phyloP scores from a whole-genome alignment of 2,329 filamentous ascomycete species.

The Neocatenulostroma microsporum region DNA sequence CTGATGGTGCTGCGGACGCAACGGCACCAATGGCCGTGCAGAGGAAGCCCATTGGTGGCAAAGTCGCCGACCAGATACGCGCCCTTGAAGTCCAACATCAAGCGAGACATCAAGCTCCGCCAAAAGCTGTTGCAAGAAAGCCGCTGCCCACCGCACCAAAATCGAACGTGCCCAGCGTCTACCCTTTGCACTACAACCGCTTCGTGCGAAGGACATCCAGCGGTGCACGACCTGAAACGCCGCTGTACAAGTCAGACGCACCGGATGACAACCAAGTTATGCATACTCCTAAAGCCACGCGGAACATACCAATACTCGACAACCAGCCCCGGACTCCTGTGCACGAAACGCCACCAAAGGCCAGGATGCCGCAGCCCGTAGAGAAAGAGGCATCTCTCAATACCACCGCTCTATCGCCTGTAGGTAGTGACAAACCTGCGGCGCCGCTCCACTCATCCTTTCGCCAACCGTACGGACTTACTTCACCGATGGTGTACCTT shows the following conservation, averaged over 20 bases:
- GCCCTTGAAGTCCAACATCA: too few relatives aligned
- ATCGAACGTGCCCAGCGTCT: too few relatives aligned
- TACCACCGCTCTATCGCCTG: neutral
- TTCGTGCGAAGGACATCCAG: slow-evolving; percentile 19
- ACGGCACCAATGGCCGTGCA: neutral
- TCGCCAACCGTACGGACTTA: neutral
- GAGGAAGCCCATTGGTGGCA: slow-evolving; percentile 1
- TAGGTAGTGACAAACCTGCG: neutral
- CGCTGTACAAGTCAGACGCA: slow-evolving; percentile 16
- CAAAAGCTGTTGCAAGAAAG: neutral
- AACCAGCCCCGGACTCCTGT: neutral
- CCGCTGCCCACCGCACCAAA: slow-evolving; percentile 13
- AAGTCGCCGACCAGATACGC: slow-evolving; percentile 5
- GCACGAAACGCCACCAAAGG: neutral
- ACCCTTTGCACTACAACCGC: slow-evolving; percentile 21
- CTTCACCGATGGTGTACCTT: slow-evolving; percentile 10
- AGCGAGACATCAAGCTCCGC: too few relatives aligned
- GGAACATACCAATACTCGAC: neutral
- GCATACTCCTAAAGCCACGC: slow-evolving; percentile 17
- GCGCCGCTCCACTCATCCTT: neutral
- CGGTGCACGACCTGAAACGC: slow-evolving; percentile 20
- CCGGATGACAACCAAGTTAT: slow-evolving; percentile 15
- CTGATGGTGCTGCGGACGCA: slow-evolving; percentile 1
- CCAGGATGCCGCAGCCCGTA: neutral
- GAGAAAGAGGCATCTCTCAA: slow-evolving; percentile 1